These are phyloP conservation scores for Flueggea neowawraea DNA, from an alignment of 441 rosid species.

Conservation along the genomic window DNA sequence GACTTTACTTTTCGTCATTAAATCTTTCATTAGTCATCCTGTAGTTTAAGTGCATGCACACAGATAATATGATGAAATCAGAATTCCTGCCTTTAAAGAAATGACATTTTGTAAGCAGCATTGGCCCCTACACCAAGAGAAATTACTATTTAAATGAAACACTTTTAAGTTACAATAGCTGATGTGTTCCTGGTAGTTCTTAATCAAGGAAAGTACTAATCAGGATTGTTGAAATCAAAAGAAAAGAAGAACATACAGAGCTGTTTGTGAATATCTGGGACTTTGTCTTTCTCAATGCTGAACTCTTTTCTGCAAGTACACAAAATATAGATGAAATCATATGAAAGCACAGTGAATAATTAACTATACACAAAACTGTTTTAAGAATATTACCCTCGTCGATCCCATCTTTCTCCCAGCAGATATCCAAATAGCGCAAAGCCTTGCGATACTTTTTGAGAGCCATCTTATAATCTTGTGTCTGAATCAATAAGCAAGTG, in stretches of 20 bases:
- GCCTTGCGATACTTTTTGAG: conserved; percentile 89
- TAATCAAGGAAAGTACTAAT: background rate
- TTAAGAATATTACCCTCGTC: conserved; percentile 56
- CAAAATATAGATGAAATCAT: conserved; percentile 2
- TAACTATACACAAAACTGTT: background rate
- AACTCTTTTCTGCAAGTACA: conserved; percentile 60
- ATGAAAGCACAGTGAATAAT: background rate
- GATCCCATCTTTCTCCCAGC: conserved; percentile 99
- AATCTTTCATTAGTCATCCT: too few relatives aligned
- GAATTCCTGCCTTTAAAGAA: too few relatives aligned
- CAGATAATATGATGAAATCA: too few relatives aligned
- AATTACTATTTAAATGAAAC: too few relatives aligned
- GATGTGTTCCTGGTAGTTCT: background rate
- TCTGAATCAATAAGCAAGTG: conserved; percentile 33
- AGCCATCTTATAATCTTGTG: conserved; percentile 93
- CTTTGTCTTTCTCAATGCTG: conserved; percentile 79
- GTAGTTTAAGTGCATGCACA: too few relatives aligned
- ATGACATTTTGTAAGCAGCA: too few relatives aligned
- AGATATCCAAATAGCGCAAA: conserved; percentile 80
- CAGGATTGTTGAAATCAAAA: background rate
- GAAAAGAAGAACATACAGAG: conserved; percentile 51
- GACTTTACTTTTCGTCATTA: too few relatives aligned
- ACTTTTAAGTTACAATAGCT: background rate
- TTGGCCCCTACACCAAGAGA: too few relatives aligned
- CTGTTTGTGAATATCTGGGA: conserved; percentile 92